Conservation (phyloP, 768 basidiomycete genomes). For the Suillus cothurnatus region DNA sequence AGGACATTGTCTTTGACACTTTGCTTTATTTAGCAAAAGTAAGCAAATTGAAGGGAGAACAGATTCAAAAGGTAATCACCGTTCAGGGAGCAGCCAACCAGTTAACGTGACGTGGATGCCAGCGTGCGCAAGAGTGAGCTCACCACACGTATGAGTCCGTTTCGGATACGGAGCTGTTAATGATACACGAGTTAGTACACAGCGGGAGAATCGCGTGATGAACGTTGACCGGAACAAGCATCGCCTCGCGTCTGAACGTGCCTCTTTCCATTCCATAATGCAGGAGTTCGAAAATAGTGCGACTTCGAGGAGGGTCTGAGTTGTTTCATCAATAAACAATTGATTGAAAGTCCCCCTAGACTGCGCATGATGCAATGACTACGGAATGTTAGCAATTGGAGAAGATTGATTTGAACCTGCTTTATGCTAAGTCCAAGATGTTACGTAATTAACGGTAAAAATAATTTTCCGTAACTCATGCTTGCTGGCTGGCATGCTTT, state of each 20-base stretch:
- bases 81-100: slow-evolving; percentile 82
- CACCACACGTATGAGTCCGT: slow-evolving; percentile 66
- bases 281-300: slow-evolving; percentile 15
- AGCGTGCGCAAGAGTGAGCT: slow-evolving; percentile 52
- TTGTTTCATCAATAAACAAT: background rate
- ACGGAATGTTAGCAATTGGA: background rate
- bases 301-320: slow-evolving; percentile 7
- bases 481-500: slow-evolving; percentile 11
- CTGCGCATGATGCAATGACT: background rate
- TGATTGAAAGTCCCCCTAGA: background rate
- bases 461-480: slow-evolving; percentile 3
- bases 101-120: slow-evolving; percentile 68
- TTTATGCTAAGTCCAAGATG: background rate
- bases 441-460: slow-evolving; percentile 20
- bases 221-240: slow-evolving; percentile 17
- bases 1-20: slow-evolving; percentile 69
- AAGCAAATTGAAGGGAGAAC: slow-evolving; percentile 37
- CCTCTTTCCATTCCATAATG: slow-evolving; percentile 12
- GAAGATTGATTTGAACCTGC: too few species aligned
- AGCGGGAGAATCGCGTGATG: slow-evolving; percentile 10
- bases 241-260: slow-evolving; percentile 7
- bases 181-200: background rate
- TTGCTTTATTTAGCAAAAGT: slow-evolving; percentile 54
- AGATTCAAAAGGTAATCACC: slow-evolving; percentile 52
- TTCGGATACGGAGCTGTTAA: slow-evolving; percentile 55